Conservation (phyloP, 345 rosid genomes). For the Eucalyptus erythrocorys region DNA sequence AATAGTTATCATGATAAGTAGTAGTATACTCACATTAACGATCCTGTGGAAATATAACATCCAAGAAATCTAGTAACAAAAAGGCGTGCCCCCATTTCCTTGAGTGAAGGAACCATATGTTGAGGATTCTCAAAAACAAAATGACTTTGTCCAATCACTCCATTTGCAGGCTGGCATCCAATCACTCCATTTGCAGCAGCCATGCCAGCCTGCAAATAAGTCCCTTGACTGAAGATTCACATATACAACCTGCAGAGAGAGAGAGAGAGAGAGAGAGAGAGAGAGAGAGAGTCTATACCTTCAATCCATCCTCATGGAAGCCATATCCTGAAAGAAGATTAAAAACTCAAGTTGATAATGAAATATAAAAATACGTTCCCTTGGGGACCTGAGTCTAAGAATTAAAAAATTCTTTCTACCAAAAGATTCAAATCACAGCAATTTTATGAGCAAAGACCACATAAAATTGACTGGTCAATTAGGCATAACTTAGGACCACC, state of each 20-base stretch:
- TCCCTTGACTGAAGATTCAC: background rate
- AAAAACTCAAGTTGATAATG: background rate
- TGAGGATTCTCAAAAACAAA: constrained; percentile 43
- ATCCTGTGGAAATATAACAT: constrained; percentile 54
- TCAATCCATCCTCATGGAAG: constrained; percentile 92
- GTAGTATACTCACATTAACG: constrained; percentile 47
- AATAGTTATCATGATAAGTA: background rate
- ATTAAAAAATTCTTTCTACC: background rate
- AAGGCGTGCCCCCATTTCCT: constrained; percentile 63
- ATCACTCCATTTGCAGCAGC: constrained; percentile 58
- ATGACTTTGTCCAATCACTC: constrained; percentile 40
- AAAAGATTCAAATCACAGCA: background rate
- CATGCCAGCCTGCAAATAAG: constrained; percentile 54
- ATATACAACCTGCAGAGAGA: background rate
- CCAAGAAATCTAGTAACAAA: constrained; percentile 70
- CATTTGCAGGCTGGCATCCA: no score
- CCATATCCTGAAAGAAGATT: constrained; percentile 63
- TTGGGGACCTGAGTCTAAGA: background rate
- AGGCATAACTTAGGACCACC: background rate
- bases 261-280: background rate
- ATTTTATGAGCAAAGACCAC: background rate
- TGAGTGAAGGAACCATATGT: constrained; percentile 70
- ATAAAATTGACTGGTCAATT: background rate
- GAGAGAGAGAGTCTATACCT: constrained; percentile 21
- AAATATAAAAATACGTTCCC: background rate